Evolutionary conservation across 148 eudicot species (phyloP), one percentile per base, ranked within the genome.

Genomic region (Limonium bicolor): DNA sequence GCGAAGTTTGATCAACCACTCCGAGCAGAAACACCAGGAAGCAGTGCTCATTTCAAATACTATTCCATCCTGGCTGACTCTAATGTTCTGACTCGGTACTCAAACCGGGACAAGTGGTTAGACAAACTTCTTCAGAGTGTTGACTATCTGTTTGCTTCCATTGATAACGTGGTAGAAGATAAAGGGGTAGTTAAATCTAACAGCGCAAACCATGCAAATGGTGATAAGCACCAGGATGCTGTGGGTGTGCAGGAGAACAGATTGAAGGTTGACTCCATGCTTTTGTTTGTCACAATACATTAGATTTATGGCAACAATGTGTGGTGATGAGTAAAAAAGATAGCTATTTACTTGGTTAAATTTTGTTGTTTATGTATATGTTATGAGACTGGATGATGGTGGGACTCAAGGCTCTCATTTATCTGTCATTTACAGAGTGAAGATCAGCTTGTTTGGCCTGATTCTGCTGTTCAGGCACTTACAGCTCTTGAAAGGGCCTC

Each of bases 31-130:
- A 90, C 95, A 39, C 99, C 99, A 3, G 85, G 86, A 53, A 84
- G 74, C 48, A 59, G 74, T 55, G 40, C 56, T 39, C 63, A 50
- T 25, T 80, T 82, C 48, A 81, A 69, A 53, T 67, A 81, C 61
- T 56, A 39, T 39, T 12, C 50, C 8, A 67, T 78, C 47, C 68
- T 90, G 57, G 73, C 68, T 16, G 71, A 78, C 31, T 72, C 65
- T 41, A 70, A 85, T 38, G 73, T 62, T 20, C 53, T 81, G 40
- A 85, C 95, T 20, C 73, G 67, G 45, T 95, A 90, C 41, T 61
- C 65, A 10, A 69, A 48, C 3, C 95, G 99, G 20, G 94, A 90
- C 66, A 90, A 54, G 54, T 80, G 88, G 88, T 56, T 90, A 66
- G 95, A 81, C 42, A 90, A 55, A 73, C 93, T 90, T 69, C 88